Base-by-base conservation (phyloP, 768 basidiomycete genomes). In the Clavulina sp. region DNA sequence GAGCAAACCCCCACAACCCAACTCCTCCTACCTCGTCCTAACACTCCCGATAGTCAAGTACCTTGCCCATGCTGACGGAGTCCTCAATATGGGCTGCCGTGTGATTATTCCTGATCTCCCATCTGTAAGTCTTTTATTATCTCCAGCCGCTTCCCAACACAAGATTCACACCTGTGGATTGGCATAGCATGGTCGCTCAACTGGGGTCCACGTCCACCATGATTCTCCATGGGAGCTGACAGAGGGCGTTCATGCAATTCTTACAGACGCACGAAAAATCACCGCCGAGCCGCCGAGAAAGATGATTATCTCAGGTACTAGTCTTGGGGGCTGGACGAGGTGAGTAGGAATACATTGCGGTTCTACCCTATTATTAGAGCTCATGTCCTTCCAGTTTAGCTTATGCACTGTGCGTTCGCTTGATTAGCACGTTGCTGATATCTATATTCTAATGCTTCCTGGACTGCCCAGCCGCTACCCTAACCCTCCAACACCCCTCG, bases 41-140 rank as follows among this genome's bases (percentile, higher is more conserved):
- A 54, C 36, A 19, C 34, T 9, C 13, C 26, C 41, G 4, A 58
- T 54, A 33, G 59, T 58, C 24, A 57, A 65, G 34, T 68, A 63
- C 54, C 59, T 64, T 2, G 60, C 65, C 19, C 64, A 67, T 49
- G 49, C 62, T 16, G 32, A 31, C 5, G 50, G 60, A 41, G 62
- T 68, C 51, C 52, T 68, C 4, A 61, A 60, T 36, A 61, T 59
- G 1, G 67, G 66, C 0, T 68, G 65, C 54, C 54, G 67, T 31
- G 58, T 68, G 24, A 66, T 68, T 55, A 54, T 62, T 13, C 65
- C 63, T 9, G 67, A 68, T 57, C 55, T 67, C 23, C 64, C 67
- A 4, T 61, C 62, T 5, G 66, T 67, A 41, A 57, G 66, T 58
- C 7, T 33, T n/a, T 46, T 6, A 21, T 40, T 4, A 2, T 4